Evolutionary conservation across 345 rosid genomes (phyloP).

Genomic region (Lumnitzera littorea): DNA sequence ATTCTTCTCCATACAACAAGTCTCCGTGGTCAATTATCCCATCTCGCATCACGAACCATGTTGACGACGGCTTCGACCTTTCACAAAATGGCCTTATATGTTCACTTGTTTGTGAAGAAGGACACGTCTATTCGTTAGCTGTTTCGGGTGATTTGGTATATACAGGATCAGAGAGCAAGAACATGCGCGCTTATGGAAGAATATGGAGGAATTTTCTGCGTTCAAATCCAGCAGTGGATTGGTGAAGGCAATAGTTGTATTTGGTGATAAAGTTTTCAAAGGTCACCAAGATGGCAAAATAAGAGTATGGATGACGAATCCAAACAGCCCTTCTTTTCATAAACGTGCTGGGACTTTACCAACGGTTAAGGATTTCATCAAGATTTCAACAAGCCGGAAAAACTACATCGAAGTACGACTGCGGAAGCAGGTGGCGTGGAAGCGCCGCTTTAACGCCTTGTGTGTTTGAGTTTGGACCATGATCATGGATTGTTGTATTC

Average conservation of each 20-base stretch:
- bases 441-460: slow-evolving; percentile 55
- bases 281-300: slow-evolving; percentile 24
- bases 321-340: slow-evolving; percentile 15
- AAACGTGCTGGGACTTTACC: slow-evolving; percentile 29
- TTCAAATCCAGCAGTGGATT: slow-evolving; percentile 38
- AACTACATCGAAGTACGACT: slow-evolving; percentile 23
- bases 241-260: slow-evolving; percentile 31
- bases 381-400: slow-evolving; percentile 32
- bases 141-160: slow-evolving; percentile 7
- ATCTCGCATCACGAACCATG: no score
- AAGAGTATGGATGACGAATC: slow-evolving; percentile 28
- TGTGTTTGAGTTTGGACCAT: slow-evolving; percentile 54
- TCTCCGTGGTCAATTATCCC: no score
- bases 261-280: slow-evolving; percentile 28
- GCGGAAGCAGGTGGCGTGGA: slow-evolving; percentile 1
- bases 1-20: no score
- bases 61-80: not conserved
- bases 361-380: slow-evolving; percentile 25
- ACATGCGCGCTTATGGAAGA: slow-evolving; percentile 38
- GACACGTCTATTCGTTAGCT: slow-evolving; percentile 12
- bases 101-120: slow-evolving; percentile 14
- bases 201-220: slow-evolving; percentile 29
- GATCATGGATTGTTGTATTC: slow-evolving; percentile 62
- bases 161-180: slow-evolving; percentile 13
- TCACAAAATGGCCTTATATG: slow-evolving; percentile 28